Base-by-base conservation (phyloP, 345 rosid species). In the Pugionium cornutum region DNA sequence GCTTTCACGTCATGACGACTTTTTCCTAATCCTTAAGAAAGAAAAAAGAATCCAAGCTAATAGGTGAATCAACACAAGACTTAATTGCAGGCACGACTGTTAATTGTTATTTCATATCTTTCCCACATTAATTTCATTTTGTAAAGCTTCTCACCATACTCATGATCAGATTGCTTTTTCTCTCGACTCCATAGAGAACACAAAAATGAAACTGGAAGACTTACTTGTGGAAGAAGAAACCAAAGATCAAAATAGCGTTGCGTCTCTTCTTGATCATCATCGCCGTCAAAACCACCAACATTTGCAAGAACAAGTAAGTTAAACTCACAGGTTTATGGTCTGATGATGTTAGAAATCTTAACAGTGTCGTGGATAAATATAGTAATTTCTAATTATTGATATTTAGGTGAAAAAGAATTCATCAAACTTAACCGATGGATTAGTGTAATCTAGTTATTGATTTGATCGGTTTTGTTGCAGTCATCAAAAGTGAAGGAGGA, bases 181-280 rank as follows among this genome's bases (percentile, higher is more conserved):
- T 37, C 35, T 18, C 2, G 4, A 6, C 8, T 57, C 34, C 31
- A 46, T 35, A 53, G 27, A 64, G 60, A 1, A 40, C 27, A 60
- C 77, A 30, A 91, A 79, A 30, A 91, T 86, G 96, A 91, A 83
- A 70, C 84, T 91, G 46, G 96, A 88, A 75, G 97, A 91, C 77
- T 79, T 84, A 48, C 83, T 86, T 58, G 84, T 62, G 82, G 73
- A 74, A 74, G 84, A 85, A 45, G 76, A 61, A 69, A 75, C 52
- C 26, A 81, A 77, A 56, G 81, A 75, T 31, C 74, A 66, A 45
- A 57, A 61, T 5, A 54, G 58, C 41, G 64, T 67, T 7, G 77
- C 68, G 0, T 5, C 72, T 54, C 64, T 61, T 67, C 68, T 61
- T 48, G 73, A 67, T 74, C 73, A 74, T 53, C 68, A 67, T 33